Evolutionary conservation across 805 yeast species (phyloP).

Genomic region (Hanseniaspora meyeri): DNA sequence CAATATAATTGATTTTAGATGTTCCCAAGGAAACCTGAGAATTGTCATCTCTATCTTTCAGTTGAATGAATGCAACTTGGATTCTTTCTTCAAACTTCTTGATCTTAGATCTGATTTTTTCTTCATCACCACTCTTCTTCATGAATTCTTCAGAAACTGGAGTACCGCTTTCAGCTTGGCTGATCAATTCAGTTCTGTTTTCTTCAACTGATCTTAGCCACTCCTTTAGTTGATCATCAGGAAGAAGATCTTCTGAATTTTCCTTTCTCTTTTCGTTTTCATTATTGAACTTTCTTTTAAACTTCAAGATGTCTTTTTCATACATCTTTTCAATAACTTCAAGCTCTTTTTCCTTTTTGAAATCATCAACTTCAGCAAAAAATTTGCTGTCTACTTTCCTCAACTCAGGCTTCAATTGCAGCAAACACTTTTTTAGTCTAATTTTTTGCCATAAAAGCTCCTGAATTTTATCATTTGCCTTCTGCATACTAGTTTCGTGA

Average conservation of each 20-base stretch:
- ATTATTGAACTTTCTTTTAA: conserved; percentile 50
- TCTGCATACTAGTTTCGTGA: conserved; percentile 70
- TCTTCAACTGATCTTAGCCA: conserved; percentile 46
- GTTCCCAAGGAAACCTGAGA: conserved; percentile 88
- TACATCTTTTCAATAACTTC: conserved; percentile 47
- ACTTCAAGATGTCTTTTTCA: conserved; percentile 54
- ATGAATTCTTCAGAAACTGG: conserved; percentile 39
- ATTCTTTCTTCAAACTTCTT: conserved; percentile 64
- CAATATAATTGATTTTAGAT: conserved; percentile 87
- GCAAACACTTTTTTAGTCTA: conserved; percentile 56
- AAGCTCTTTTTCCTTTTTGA: conserved; percentile 52
- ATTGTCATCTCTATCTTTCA: conserved; percentile 87
- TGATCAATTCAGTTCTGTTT: conserved; percentile 36
- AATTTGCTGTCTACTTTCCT: conserved; percentile 37
- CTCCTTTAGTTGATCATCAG: conserved; percentile 46
- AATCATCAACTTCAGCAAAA: conserved; percentile 56
- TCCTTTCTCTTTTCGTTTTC: conserved; percentile 63
- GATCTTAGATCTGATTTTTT: conserved; percentile 58
- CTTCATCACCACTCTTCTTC: conserved; percentile 40
- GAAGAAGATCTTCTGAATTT: conserved; percentile 43
- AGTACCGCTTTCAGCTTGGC: conserved; percentile 45
- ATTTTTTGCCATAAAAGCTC: conserved; percentile 80
- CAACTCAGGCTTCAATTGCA: conserved; percentile 45
- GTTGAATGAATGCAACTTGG: conserved; percentile 52
- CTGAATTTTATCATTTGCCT: conserved; percentile 60